A percentile compares a stretch with the other conserved stretches of the same genome.
These are phyloP conservation scores for Dissophora ornata DNA, from an alignment of 192 early-diverging fungal species.

Conservation along the genomic window DNA sequence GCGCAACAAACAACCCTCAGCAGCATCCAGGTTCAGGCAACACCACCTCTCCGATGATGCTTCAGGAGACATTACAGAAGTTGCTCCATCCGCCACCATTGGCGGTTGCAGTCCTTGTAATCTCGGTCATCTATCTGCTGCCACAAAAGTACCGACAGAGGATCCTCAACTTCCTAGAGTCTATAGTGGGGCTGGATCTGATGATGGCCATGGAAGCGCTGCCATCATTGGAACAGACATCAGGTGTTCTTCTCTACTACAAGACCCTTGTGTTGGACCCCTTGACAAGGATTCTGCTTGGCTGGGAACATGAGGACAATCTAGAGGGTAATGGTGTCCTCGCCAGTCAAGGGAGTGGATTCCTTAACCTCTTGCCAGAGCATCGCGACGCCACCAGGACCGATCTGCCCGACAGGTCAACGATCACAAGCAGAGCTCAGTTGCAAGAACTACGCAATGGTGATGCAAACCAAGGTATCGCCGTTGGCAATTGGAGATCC, in stretches of 20 bases:
- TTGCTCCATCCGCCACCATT: constrained; percentile 47
- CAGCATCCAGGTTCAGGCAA: not conserved
- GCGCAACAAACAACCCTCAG: too few species aligned
- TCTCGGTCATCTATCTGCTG: constrained; percentile 27
- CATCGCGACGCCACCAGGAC: constrained; percentile 26
- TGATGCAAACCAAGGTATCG: constrained; percentile 19
- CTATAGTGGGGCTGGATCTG: constrained; percentile 26
- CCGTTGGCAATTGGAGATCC: too few species aligned
- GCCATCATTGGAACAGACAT: constrained; percentile 20
- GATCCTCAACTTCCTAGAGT: constrained; percentile 20
- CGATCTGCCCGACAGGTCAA: constrained; percentile 23
- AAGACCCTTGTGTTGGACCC: constrained; percentile 17
- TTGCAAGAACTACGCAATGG: constrained; percentile 26
- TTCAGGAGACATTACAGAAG: constrained; percentile 43
- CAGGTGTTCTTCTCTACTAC: constrained; percentile 3
- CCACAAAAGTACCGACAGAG: constrained; percentile 25
- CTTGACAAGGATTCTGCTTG: constrained; percentile 27
- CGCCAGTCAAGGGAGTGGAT: not conserved
- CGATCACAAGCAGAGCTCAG: constrained; percentile 48
- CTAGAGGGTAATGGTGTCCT: not conserved
- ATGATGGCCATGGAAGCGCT: constrained; percentile 16
- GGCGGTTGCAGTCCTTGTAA: constrained; percentile 24
- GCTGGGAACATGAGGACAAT: constrained; percentile 32
- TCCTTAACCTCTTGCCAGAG: constrained; percentile 5
- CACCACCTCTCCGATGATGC: too few species aligned